phyloP scores from a whole-genome alignment of 768 basidiomycete genomes.

The Clitopilus passeckerianus region DNA sequence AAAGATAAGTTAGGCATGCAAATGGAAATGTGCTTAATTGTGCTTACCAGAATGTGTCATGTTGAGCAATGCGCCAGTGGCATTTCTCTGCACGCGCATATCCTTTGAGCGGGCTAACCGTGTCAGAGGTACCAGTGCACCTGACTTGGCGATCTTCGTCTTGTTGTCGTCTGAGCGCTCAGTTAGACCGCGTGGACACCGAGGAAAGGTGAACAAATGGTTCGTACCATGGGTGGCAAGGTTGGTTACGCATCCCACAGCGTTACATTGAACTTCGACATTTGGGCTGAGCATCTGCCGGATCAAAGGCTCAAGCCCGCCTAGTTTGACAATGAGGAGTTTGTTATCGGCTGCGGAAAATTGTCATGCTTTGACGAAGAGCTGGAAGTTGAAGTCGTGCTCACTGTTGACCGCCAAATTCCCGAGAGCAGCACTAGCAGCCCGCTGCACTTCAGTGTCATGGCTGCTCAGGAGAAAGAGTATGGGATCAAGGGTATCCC shows the following conservation, averaged over 20 bases:
- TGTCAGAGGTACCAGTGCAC: slow-evolving; percentile 95
- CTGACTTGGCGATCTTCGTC: slow-evolving; percentile 99
- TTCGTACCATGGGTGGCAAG: slow-evolving; percentile 91
- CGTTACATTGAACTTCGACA: slow-evolving; percentile 99
- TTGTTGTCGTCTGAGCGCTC: slow-evolving; percentile 87
- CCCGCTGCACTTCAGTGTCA: slow-evolving; percentile 98
- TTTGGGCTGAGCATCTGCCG: slow-evolving; percentile 99
- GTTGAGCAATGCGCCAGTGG: slow-evolving; percentile 94
- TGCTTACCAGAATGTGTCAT: slow-evolving; percentile 96
- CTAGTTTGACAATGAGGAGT: slow-evolving; percentile 94
- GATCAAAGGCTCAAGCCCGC: slow-evolving; percentile 95
- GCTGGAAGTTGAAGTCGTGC: slow-evolving; percentile 23
- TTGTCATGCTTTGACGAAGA: slow-evolving; percentile 5
- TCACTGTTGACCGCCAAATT: slow-evolving; percentile 97
- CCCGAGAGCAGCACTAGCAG: slow-evolving; percentile 94
- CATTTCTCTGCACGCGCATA: slow-evolving; percentile 98
- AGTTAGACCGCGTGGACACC: slow-evolving; percentile 6
- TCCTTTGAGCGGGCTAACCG: slow-evolving; percentile 96
- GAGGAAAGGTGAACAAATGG: slow-evolving; percentile 6
- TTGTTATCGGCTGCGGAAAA: slow-evolving; percentile 86
- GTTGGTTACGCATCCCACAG: slow-evolving; percentile 98
- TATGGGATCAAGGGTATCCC: slow-evolving; percentile 97
- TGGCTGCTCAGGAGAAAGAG: slow-evolving; percentile 95
- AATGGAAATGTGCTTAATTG: not conserved
- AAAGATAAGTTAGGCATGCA: not conserved